These are phyloP conservation scores for Trichoderma aggressivum DNA, from an alignment of 2,329 filamentous ascomycete genomes.

Conservation along the genomic window DNA sequence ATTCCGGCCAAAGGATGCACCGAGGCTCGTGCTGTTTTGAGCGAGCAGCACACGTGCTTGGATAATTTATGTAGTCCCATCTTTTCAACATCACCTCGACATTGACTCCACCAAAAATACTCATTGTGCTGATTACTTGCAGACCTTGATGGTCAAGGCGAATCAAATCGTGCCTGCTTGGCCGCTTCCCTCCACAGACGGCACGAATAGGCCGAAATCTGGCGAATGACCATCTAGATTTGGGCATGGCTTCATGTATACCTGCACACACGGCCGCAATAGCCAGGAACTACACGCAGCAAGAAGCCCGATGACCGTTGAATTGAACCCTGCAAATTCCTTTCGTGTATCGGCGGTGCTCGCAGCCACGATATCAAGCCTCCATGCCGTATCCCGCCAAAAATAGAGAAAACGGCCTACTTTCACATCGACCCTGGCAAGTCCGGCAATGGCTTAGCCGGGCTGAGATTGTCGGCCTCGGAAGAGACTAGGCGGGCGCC, in stretches of 20 bases:
- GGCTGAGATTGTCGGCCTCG: background rate
- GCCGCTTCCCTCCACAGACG: background rate
- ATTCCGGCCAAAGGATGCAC: background rate
- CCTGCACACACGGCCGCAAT: background rate
- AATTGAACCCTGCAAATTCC: background rate
- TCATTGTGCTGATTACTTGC: background rate
- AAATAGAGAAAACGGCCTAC: background rate
- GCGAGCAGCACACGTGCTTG: background rate
- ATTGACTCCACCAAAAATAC: background rate
- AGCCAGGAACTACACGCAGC: background rate
- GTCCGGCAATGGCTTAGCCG: background rate
- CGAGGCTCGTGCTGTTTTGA: background rate
- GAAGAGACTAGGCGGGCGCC: background rate
- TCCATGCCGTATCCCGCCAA: background rate
- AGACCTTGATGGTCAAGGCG: background rate
- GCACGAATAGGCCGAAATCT: background rate
- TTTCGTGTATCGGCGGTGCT: background rate
- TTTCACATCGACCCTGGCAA: background rate
- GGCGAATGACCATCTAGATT: background rate
- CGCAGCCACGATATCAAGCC: background rate
- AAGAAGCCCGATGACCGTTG: background rate
- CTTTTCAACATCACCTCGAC: background rate
- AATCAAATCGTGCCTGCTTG: background rate
- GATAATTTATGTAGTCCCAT: background rate
- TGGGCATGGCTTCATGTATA: background rate